phyloP scores from a whole-genome alignment of 768 basidiomycete species.

The Macrolepiota fuliginosa region DNA sequence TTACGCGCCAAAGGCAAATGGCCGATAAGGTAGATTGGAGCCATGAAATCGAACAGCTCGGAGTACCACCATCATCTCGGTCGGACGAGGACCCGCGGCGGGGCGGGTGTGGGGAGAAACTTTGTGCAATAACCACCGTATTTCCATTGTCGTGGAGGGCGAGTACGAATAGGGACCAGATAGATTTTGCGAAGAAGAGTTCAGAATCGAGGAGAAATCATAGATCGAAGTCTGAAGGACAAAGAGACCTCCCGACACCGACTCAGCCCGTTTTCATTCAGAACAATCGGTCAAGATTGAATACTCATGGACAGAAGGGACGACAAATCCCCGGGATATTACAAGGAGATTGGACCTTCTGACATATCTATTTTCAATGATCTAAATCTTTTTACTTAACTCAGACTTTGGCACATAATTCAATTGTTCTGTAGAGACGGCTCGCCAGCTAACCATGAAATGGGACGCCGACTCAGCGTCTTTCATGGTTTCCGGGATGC shows the following conservation, averaged over 20 bases:
- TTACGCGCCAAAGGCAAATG: background rate
- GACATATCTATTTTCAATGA: background rate
- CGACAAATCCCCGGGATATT: background rate
- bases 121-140: background rate
- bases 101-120: too few relatives aligned
- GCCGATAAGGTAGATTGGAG: background rate
- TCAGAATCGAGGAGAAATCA: background rate
- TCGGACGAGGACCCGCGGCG: too few relatives aligned
- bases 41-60: background rate
- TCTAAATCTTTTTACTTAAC: too few relatives aligned
- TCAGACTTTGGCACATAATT: too few relatives aligned
- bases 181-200: background rate
- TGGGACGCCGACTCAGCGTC: too few relatives aligned
- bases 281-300: background rate
- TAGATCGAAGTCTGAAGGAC: background rate
- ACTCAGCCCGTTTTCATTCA: background rate
- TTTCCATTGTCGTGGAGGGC: background rate
- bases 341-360: background rate
- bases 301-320: background rate
- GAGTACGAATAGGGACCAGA: background rate
- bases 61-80: too few relatives aligned
- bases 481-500: too few relatives aligned
- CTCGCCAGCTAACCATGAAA: too few relatives aligned
- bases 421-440: too few relatives aligned
- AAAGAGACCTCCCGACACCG: too few relatives aligned